Evolutionary conservation across 768 basidiomycete species (phyloP).

Genomic region (Omphalotus guepiniiformis): DNA sequence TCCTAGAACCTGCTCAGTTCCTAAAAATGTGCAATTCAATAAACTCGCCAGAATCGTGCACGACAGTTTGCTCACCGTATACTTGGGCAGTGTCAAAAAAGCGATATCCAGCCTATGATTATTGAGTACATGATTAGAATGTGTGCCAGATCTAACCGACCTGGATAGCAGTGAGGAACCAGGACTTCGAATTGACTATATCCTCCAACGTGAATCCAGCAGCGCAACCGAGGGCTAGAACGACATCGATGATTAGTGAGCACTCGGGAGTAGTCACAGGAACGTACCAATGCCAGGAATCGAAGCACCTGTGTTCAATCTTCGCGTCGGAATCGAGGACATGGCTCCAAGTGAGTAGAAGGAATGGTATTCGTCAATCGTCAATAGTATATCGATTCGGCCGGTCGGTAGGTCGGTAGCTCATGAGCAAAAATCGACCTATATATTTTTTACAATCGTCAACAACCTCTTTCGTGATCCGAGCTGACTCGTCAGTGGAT

Average conservation of each 20-base stretch:
- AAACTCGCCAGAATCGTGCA: too few species aligned
- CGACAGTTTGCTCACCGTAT: conserved; percentile 16
- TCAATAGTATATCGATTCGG: too few species aligned
- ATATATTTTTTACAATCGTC: too few species aligned
- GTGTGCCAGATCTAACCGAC: background rate
- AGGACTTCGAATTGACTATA: conserved; percentile 4
- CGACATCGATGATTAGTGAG: background rate
- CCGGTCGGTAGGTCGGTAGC: too few species aligned
- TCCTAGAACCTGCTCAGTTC: conserved; percentile 38
- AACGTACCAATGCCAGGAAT: conserved; percentile 39
- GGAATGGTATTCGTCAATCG: too few species aligned
- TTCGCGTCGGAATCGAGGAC: conserved; percentile 19
- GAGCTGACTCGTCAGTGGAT: too few species aligned
- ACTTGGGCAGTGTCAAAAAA: conserved; percentile 28
- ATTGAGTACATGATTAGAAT: background rate
- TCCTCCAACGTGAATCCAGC: conserved; percentile 5
- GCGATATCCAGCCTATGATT: conserved; percentile 29
- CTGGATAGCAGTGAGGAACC: conserved; percentile 11
- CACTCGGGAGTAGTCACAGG: background rate
- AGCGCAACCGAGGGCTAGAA: background rate
- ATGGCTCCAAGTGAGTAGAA: too few species aligned
- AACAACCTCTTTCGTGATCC: too few species aligned
- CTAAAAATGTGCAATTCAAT: conserved; percentile 15
- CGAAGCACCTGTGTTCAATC: conserved; percentile 36
- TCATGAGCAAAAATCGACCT: too few species aligned